These are phyloP conservation scores for Cantharellus anzutake DNA, from an alignment of 768 basidiomycete species.

Conservation along the genomic window DNA sequence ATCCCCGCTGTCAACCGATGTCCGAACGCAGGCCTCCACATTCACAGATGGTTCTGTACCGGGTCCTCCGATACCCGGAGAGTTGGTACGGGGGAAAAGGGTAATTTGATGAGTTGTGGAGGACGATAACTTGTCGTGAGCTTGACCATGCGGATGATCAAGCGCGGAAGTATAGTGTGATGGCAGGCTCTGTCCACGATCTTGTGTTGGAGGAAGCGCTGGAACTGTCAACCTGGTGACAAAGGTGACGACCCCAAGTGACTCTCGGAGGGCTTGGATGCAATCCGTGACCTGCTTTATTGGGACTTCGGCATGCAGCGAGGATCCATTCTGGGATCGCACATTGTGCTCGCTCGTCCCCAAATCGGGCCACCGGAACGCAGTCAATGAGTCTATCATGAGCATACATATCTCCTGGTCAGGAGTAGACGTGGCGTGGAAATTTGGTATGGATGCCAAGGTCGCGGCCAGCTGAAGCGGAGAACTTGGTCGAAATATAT, in stretches of 20 bases:
- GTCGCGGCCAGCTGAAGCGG: constrained; percentile 51
- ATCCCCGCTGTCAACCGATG: too few relatives aligned
- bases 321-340: neutral
- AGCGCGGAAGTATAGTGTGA: too few relatives aligned
- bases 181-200: too few relatives aligned
- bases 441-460: constrained; percentile 35
- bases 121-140: too few relatives aligned
- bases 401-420: constrained; percentile 42
- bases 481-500: constrained; percentile 51
- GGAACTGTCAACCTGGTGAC: constrained; percentile 39
- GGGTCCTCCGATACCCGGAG: too few relatives aligned
- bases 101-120: too few relatives aligned
- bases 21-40: too few relatives aligned
- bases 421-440: constrained; percentile 30
- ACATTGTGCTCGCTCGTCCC: constrained; percentile 31
- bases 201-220: too few relatives aligned
- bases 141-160: too few relatives aligned
- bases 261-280: constrained; percentile 28
- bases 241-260: constrained; percentile 31
- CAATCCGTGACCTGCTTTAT: constrained; percentile 26
- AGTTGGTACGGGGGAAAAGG: too few relatives aligned
- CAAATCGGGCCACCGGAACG: constrained; percentile 65
- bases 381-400: constrained; percentile 54
- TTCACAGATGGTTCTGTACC: too few relatives aligned
- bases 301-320: too few relatives aligned